Base-by-base conservation (phyloP, 805 yeast genomes). In the Groenewaldozyma tartarivorans region DNA sequence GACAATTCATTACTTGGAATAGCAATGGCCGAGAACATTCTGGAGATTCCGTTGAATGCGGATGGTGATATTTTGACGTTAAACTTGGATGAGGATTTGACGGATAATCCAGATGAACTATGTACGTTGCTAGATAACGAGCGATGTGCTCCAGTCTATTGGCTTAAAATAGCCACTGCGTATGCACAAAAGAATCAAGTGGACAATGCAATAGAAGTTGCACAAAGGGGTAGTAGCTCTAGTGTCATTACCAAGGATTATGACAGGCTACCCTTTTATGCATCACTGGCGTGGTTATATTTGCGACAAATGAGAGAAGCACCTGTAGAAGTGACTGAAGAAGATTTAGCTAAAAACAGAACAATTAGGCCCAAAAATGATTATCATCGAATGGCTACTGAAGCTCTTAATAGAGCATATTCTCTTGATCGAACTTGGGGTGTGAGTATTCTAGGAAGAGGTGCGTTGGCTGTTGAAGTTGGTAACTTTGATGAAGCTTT, bases 91-190 rank as follows among this genome's bases (percentile, higher is more conserved):
- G 77, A 78, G 27, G 97, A 90, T 55, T 68, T 87, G 42, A 94
- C 95, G 3, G 95, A 84, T 18, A 95, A 90, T 58, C 84, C 95
- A 3, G 71, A 76, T 35, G 97, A 92, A 55, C 69, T 92, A 47
- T 77, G 82, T 48, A 73, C 75, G 20, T 72, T 90, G 47, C 66
- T 92, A 47, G 81, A 82, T 47, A 84, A 82, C 49, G 97, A 92
- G 63, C 75, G 74, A 42, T 79, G 90, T 38, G 77, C 74, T 18
- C 68, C 72, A 41, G 78, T 79, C 55, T 84, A 77, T 62, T 92
- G 98, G 98, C 62, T 85, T 16, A 72, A 81, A 18, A 77, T 88
- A 47, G 88, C 94, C 38, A 54, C 78, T 44, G 94, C 92, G 0
- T 92, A 87, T 58, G 78, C 82, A 31, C 69, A 77, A 39, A 72